Evolutionary conservation across 345 rosid genomes (phyloP), one percentile per base, ranked within the genome.

Genomic region (Toxicodendron radicans): DNA sequence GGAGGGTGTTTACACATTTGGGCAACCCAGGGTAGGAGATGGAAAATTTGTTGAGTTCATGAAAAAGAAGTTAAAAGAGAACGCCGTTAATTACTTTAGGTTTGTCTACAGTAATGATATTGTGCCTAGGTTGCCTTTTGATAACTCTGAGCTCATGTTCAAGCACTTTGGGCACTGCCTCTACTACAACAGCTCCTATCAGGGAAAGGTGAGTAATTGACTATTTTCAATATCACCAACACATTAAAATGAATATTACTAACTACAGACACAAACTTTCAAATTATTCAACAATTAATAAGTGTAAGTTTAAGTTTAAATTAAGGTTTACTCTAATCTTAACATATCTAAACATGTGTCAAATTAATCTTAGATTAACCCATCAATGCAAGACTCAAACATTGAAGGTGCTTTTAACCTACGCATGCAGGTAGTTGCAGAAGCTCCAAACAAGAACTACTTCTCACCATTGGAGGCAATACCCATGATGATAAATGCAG

Each of bases 11-110:
- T 92, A 88, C 56, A 92, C 94, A 9, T 92, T 75, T 64, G 92
- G 97, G 67, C 96, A 92, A 69, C 97, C 96, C 7, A 87, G 91
- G 33, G 96, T 91, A 24, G 97, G 97, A 35, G 87, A 88, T 65
- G 79, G 68, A 7, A 75, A 54, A 60, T 90, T 92, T 57, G 96
- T 85, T 38, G 68, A 76, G 21, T 83, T 76, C 75, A 85, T 92
- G 94, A 78, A 85, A 59, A 74, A 52, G 51, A 82, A 79, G 60
- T 53, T 90, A 51, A 43, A 78, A 32, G 85, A 85, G 46, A 63
- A 83, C 59, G 32, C 43, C 20, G 45, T 90, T 0, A 23, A 49
- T n/a, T 92, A 89, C 67, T 83, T 77, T 57, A 86, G 96, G 79
- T 81, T 84, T 77, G 97, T 92, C 52, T 91, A 92, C 35, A 53